Percentiles rank a stretch among this genome's conserved stretches.
Evolutionary conservation across 768 basidiomycete genomes (phyloP).

Genomic region (Filobasidium floriforme): DNA sequence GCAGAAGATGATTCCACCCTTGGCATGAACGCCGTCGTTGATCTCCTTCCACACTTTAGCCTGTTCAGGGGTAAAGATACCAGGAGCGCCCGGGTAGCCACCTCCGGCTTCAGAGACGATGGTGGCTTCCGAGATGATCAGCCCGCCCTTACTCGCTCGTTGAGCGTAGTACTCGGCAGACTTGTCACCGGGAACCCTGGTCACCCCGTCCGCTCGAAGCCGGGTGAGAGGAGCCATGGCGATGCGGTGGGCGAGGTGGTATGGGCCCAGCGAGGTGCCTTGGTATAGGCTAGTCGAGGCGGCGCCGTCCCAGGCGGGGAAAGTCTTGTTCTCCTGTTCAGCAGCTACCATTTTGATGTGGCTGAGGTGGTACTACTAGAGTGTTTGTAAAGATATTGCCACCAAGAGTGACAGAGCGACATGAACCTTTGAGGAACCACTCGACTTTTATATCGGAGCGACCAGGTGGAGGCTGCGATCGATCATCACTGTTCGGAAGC

Average conservation of each 20-base stretch:
- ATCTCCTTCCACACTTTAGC: conserved; percentile 55
- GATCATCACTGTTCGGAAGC: too few species aligned
- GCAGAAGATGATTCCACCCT: conserved; percentile 52
- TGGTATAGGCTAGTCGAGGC: background rate
- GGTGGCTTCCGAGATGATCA: conserved; percentile 49
- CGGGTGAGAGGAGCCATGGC: conserved; percentile 42
- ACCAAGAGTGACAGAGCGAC: too few species aligned
- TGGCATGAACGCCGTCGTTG: conserved; percentile 55
- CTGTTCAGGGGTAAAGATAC: conserved; percentile 61
- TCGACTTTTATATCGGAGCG: too few species aligned
- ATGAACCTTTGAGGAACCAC: too few species aligned
- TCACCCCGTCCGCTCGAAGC: conserved; percentile 25
- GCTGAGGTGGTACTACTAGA: too few species aligned
- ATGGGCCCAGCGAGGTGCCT: background rate
- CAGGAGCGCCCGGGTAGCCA: conserved; percentile 54
- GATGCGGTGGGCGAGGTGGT: conserved; percentile 27
- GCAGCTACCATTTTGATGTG: background rate
- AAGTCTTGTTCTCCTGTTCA: background rate
- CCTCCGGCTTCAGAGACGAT: conserved; percentile 52
- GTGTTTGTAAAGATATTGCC: too few species aligned
- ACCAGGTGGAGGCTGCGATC: too few species aligned
- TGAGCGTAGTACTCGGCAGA: conserved; percentile 39
- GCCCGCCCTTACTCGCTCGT: conserved; percentile 40
- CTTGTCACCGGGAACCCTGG: conserved; percentile 27
- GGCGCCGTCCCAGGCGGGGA: background rate